Percentiles rank a stretch among this genome's conserved stretches.
Evolutionary conservation across 2,329 filamentous ascomycete genomes (phyloP).

Genomic region (Xylariales sp.): DNA sequence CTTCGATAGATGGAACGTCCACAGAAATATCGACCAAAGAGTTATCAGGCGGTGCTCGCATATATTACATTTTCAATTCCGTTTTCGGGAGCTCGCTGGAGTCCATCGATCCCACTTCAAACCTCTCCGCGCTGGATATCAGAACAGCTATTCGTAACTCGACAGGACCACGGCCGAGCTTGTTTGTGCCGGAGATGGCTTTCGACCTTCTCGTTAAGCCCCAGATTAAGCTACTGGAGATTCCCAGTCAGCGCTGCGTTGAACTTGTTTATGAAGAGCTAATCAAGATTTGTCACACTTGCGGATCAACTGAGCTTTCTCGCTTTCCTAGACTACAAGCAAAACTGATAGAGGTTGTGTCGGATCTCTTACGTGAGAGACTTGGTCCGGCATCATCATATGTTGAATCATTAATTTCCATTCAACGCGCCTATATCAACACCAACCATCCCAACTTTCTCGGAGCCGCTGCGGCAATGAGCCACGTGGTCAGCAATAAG

Average conservation of each 20-base stretch:
- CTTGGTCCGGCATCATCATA: constrained; percentile 86
- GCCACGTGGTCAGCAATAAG: constrained; percentile 89
- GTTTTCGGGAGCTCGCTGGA: constrained; percentile 96
- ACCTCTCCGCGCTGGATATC: constrained; percentile 91
- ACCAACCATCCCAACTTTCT: constrained; percentile 99
- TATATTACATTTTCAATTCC: constrained; percentile 99
- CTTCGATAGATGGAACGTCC: constrained; percentile 96
- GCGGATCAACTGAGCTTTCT: constrained; percentile 88
- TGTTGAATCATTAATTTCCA: constrained; percentile 94
- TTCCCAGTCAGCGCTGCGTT: constrained; percentile 92
- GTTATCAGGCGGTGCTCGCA: constrained; percentile 87
- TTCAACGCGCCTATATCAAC: constrained; percentile 98
- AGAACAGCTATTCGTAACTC: constrained; percentile 97
- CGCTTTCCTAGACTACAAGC: constrained; percentile 90
- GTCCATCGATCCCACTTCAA: constrained; percentile 92
- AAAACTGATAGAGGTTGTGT: constrained; percentile 97
- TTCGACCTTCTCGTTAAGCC: constrained; percentile 98
- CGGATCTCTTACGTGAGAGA: constrained; percentile 87
- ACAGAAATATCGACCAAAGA: constrained; percentile 99
- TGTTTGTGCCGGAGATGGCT: constrained; percentile 96
- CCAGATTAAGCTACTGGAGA: constrained; percentile 94
- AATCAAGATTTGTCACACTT: constrained; percentile 99
- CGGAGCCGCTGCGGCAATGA: constrained; percentile 95
- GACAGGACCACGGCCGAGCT: constrained; percentile 87
- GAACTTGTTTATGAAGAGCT: constrained; percentile 98